These are phyloP conservation scores for Alternaria alternata DNA, from an alignment of 2,329 filamentous ascomycete genomes.

Conservation along the genomic window DNA sequence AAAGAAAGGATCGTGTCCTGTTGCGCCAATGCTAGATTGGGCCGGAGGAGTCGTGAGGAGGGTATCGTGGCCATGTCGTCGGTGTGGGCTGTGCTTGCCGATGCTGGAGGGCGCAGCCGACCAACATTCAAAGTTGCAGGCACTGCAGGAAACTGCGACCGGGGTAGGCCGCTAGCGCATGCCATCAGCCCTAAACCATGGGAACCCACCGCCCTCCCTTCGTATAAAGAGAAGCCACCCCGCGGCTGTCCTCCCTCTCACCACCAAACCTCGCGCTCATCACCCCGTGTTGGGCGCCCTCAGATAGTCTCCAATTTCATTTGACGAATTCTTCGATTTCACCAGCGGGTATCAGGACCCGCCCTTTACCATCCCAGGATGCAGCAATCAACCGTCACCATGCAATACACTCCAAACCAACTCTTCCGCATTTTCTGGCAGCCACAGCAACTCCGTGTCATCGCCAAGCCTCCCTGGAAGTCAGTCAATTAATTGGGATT, in stretches of 20 bases:
- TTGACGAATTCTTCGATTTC: slow-evolving; percentile 49
- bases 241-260: slow-evolving; percentile 25
- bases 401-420: slow-evolving; percentile 34
- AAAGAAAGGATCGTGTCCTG: slow-evolving; percentile 37
- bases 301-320: slow-evolving; percentile 44
- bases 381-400: slow-evolving; percentile 35
- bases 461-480: slow-evolving; percentile 36
- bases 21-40: slow-evolving; percentile 24
- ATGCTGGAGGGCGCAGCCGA: slow-evolving; percentile 9
- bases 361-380: slow-evolving; percentile 44
- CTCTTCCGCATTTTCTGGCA: slow-evolving; percentile 34
- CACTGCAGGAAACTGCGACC: slow-evolving; percentile 25
- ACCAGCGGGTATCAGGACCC: slow-evolving; percentile 47
- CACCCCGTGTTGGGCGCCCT: slow-evolving; percentile 48
- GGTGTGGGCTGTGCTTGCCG: slow-evolving; percentile 25
- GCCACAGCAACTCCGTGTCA: slow-evolving; percentile 31
- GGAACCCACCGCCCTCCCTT: slow-evolving; percentile 8
- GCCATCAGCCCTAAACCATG: slow-evolving; percentile 7
- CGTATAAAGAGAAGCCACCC: slow-evolving; percentile 32
- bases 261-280: slow-evolving; percentile 43
- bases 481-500: slow-evolving; percentile 40
- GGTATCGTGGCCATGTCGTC: slow-evolving; percentile 41
- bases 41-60: slow-evolving; percentile 38
- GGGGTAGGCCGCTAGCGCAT: slow-evolving; percentile 13
- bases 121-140: slow-evolving; percentile 26